Percentiles rank a stretch among this genome's conserved stretches.
Conservation (phyloP, 2,329 filamentous ascomycete species). For the Diatrype stigma region DNA sequence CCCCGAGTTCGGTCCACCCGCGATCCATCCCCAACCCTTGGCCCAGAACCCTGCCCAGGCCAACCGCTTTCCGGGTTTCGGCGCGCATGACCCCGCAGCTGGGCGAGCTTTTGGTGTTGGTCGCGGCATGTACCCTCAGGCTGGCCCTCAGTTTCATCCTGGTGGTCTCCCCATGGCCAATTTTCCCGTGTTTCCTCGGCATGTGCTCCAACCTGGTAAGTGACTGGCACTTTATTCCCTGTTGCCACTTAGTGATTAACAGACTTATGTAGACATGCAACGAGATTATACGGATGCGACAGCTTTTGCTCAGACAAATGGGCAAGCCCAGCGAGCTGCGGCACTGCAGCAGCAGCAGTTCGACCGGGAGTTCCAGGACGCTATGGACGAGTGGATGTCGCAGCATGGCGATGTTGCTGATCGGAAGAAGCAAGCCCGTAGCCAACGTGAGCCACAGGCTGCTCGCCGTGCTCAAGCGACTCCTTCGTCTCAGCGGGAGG, state of each 20-base stretch:
- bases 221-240: background rate
- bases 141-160: background rate
- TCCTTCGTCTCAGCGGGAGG: too few species aligned
- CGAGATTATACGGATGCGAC: background rate
- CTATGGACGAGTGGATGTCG: constrained; percentile 19
- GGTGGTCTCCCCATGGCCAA: too few species aligned
- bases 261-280: background rate
- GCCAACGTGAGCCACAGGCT: background rate
- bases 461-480: too few species aligned
- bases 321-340: background rate
- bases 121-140: background rate
- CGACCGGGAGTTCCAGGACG: constrained; percentile 11
- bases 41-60: too few species aligned
- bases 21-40: too few species aligned
- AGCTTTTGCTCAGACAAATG: background rate
- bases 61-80: too few species aligned
- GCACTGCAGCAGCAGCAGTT: constrained; percentile 4
- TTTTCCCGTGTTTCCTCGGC: background rate
- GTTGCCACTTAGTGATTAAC: background rate
- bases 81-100: too few species aligned
- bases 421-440: background rate
- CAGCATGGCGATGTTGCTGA: constrained; percentile 5
- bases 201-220: background rate
- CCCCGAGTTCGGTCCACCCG: too few species aligned
- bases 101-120: background rate